Evolutionary conservation across 495 filamentous ascomycete genomes (phyloP), one percentile per base, ranked within the genome.

Genomic region (Sporormia fimetaria): DNA sequence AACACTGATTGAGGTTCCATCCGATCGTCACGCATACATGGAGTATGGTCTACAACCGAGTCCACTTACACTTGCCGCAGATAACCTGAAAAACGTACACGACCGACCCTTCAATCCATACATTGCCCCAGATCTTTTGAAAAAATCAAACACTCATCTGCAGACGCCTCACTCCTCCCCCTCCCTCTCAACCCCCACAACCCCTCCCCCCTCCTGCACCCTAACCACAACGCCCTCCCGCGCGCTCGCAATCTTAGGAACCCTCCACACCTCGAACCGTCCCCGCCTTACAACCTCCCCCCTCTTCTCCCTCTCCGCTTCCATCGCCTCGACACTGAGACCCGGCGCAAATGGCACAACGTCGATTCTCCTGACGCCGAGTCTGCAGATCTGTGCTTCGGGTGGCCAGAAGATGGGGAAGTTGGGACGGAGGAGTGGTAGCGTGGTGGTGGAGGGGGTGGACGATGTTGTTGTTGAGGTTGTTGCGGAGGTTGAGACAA

Each of bases 261-360:
- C 21, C 32, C 18, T 47, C 47, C 51, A 54, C 8, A 8, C 28
- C 29, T 54, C 53, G 35, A 52, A 63, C 28, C 44, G 17, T 3
- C 49, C 55, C 24, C 47, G 39, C 16, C 64, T 57, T 0, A 70
- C 64, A 40, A 60, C 60, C 23, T 58, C 56, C 53, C 61, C 56
- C 41, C 67, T 59, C 51, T 58, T 60, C 26, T 57, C 49, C 15
- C 70, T 68, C 50, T 79, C 71, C 3, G 47, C 58, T 32, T 66
- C 54, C 0, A 71, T 76, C 54, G 81, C 74, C 24, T 73, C 63
- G 0, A 71, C 52, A 33, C 70, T 75, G 30, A 74, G 64, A 0
- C 62, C 65, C 9, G 62, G 58, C 7, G 65, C 65, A 58, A 84
- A 83, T 8, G 62, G 61, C 6, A 63, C 55, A 3, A 75, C 65